Base-by-base conservation (phyloP, 1,284 basidiomycete species). In the Ganoderma boninense region DNA sequence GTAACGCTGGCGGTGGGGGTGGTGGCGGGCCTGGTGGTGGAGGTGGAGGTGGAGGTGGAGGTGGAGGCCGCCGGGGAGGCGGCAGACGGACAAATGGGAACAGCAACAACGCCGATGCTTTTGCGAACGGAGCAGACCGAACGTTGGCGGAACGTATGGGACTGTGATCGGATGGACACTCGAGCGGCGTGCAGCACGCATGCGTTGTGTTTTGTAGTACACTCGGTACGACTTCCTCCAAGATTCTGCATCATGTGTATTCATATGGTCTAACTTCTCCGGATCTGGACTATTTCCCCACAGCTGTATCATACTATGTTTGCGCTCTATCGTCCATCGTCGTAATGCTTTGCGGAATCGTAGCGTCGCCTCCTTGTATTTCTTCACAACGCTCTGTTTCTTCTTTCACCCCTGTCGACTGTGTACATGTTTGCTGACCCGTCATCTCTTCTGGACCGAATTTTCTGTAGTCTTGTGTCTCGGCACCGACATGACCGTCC, bases 141-240 rank as follows among this genome's bases (percentile, higher is more conserved):
- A 92, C 92, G 85, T 90, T 94, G 84, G 90, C 90, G 80, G 90
- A 93, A 81, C 84, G 92, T 77, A 87, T 94, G 89, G 92, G 91
- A 81, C 84, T 92, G 56, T 91, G 63, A 75, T 67, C 65, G 73
- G 77, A 76, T 75, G 73, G 77, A 76, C 76, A 75, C 70, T 76
- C 69, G 73, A 67, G 46, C 72, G 67, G 68, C 69, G 64, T 64
- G 67, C 66, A 69, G 67, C 64, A 69, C 67, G 74, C 73, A 76
- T 67, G 67, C 71, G 69, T 29, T 56, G 71, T 73, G 70, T 74
- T 76, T 75, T 72, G 74, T 83, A 82, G 77, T 85, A 80, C 85
- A 86, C 81, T 83, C 81, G 86, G 86, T 87, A 78, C 79, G 86
- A 77, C 68, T 75, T 71, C 77, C 75, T 68, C 73, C 70, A 61